phyloP scores from a whole-genome alignment of 1,139 yeast genomes.

The Diutina catenulata region DNA sequence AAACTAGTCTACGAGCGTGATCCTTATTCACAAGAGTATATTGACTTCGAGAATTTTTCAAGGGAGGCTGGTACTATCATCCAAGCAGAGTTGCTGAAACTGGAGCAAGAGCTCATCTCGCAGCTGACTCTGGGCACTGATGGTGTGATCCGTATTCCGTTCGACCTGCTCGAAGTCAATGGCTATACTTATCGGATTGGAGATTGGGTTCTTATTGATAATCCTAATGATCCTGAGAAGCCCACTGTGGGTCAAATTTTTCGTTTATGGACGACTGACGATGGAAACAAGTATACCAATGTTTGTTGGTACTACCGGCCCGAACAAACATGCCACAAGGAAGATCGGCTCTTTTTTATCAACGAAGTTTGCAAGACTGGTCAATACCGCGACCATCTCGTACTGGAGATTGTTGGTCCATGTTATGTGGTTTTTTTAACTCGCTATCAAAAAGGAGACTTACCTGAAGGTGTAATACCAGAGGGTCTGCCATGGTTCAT shows the following conservation, averaged over 20 bases:
- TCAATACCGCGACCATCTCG: conserved; percentile 88
- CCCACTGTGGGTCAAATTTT: conserved; percentile 93
- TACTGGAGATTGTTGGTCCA: conserved; percentile 81
- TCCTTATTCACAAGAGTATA: conserved; percentile 36
- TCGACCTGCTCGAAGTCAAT: conserved; percentile 61
- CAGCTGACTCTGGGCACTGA: conserved; percentile 48
- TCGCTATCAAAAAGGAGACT: conserved; percentile 89
- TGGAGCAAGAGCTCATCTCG: conserved; percentile 69
- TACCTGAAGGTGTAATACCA: conserved; percentile 53
- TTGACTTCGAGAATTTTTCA: conserved; percentile 54
- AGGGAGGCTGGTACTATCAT: conserved; percentile 47
- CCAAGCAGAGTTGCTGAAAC: conserved; percentile 63
- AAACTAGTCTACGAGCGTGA: conserved; percentile 48
- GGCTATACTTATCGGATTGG: conserved; percentile 77
- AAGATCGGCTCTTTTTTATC: conserved; percentile 76
- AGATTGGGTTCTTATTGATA: conserved; percentile 85
- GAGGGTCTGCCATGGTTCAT: conserved; percentile 76
- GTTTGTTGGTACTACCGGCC: conserved; percentile 98
- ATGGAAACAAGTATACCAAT: conserved; percentile 79
- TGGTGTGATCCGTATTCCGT: conserved; percentile 49
- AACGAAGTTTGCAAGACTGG: conserved; percentile 96
- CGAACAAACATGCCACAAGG: conserved; percentile 92
- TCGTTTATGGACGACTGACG: conserved; percentile 80
- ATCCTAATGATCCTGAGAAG: conserved; percentile 76
- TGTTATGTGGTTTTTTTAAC: conserved; percentile 94